Evolutionary conservation across 2,329 filamentous ascomycete genomes (phyloP).

Genomic region (Cladosporium sp.): DNA sequence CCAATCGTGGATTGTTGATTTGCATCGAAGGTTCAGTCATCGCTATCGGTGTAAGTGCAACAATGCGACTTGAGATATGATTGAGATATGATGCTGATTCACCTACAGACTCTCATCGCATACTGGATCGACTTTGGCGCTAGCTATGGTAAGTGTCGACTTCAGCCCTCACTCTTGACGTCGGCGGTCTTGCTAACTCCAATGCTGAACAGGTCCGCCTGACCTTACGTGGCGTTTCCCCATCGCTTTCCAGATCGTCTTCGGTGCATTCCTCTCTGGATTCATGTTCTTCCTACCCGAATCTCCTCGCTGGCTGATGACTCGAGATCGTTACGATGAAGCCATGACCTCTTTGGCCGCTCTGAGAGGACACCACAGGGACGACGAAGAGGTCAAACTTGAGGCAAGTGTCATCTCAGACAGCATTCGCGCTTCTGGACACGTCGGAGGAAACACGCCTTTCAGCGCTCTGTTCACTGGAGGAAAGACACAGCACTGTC

Average conservation of each 20-base stretch:
- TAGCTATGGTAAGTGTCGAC: slow-evolving; percentile 25
- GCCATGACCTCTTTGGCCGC: slow-evolving; percentile 7
- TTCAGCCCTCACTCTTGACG: no score
- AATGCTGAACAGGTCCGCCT: slow-evolving; percentile 23
- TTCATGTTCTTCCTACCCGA: slow-evolving; percentile 14
- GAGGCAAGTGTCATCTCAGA: slow-evolving; percentile 6
- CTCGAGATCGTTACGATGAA: slow-evolving; percentile 8
- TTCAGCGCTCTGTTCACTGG: slow-evolving; percentile 5
- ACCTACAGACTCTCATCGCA: slow-evolving; percentile 45
- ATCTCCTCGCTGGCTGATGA: slow-evolving; percentile 16
- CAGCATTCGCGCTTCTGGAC: slow-evolving; percentile 2
- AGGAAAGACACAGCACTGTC: slow-evolving; percentile 9
- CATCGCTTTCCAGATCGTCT: slow-evolving; percentile 10
- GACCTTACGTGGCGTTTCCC: slow-evolving; percentile 31
- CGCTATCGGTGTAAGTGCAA: background rate
- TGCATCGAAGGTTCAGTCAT: slow-evolving; percentile 7
- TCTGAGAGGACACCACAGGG: slow-evolving; percentile 4
- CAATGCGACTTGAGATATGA: slow-evolving; percentile 25
- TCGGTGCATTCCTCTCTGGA: slow-evolving; percentile 4
- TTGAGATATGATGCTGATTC: slow-evolving; percentile 27
- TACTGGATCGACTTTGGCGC: slow-evolving; percentile 45
- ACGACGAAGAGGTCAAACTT: slow-evolving; percentile 4
- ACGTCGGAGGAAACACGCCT: slow-evolving; percentile 5
- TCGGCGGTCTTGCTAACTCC: background rate
- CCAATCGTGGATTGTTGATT: slow-evolving; percentile 42